These are phyloP conservation scores for Leucaena leucocephala DNA, from an alignment of 306 rosid genomes.

Conservation along the genomic window DNA sequence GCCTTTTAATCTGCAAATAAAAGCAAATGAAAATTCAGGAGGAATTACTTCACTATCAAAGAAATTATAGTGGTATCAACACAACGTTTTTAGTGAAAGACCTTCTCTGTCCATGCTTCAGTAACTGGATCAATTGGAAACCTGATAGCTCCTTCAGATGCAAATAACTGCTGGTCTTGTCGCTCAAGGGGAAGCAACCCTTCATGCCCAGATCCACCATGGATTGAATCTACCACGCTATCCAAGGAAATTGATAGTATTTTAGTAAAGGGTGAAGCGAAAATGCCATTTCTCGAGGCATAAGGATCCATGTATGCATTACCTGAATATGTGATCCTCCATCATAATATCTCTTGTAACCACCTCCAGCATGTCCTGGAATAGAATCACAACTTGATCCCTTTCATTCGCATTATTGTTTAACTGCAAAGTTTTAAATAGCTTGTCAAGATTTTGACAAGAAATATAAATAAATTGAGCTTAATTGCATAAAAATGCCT, in stretches of 20 bases:
- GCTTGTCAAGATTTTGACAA: slow-evolving; percentile 35
- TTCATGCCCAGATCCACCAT: slow-evolving; percentile 70
- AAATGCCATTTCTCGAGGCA: slow-evolving; percentile 12
- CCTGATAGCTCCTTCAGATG: slow-evolving; percentile 87
- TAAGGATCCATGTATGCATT: slow-evolving; percentile 30
- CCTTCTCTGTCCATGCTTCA: slow-evolving; percentile 96
- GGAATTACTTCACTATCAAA: slow-evolving; percentile 21
- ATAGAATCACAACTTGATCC: slow-evolving; percentile 83
- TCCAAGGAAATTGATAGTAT: slow-evolving; percentile 39
- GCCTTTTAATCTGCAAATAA: slow-evolving; percentile 72
- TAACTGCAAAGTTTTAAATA: slow-evolving; percentile 53
- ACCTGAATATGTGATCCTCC: slow-evolving; percentile 88
- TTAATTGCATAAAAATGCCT: neutral
- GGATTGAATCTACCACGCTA: slow-evolving; percentile 78
- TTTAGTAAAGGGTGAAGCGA: slow-evolving; percentile 2
- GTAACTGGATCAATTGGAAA: slow-evolving; percentile 76
- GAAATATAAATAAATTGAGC: slow-evolving; percentile 1
- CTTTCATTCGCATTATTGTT: slow-evolving; percentile 72
- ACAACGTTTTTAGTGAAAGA: slow-evolving; percentile 30
- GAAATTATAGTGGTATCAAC: neutral
- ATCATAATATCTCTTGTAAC: slow-evolving; percentile 90
- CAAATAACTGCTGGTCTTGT: slow-evolving; percentile 88
- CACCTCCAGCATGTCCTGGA: slow-evolving; percentile 98
- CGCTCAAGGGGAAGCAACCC: slow-evolving; percentile 72
- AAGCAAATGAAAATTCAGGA: slow-evolving; percentile 21